These are phyloP conservation scores for Collybia mongolica DNA, from an alignment of 768 basidiomycete species.

Conservation along the genomic window DNA sequence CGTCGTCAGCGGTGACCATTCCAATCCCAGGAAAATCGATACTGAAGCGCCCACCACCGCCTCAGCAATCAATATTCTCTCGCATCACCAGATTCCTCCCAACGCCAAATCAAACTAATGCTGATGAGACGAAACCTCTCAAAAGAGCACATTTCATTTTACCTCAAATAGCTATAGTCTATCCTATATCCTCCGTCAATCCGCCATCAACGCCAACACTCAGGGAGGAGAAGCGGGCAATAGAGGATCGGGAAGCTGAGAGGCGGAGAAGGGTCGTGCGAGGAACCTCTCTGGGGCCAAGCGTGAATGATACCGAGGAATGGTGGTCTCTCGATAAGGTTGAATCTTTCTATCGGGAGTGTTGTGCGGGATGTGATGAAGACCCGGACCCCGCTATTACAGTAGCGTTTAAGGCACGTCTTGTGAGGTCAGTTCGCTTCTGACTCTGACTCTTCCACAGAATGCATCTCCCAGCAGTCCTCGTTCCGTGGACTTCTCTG, in stretches of 20 bases:
- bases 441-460: constrained; percentile 26
- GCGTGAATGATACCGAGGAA: constrained; percentile 40
- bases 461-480: constrained; percentile 55
- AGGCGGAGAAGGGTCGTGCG: constrained; percentile 63
- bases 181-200: constrained; percentile 83
- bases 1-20: constrained; percentile 80
- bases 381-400: constrained; percentile 61
- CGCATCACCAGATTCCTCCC: constrained; percentile 76
- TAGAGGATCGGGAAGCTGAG: constrained; percentile 74
- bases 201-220: constrained; percentile 80
- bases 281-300: constrained; percentile 42
- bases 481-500: constrained; percentile 76
- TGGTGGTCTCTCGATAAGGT: constrained; percentile 90
- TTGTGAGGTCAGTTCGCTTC: constrained; percentile 33
- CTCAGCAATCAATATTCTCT: constrained; percentile 68
- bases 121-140: constrained; percentile 58
- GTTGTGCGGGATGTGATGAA: constrained; percentile 78
- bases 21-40: constrained; percentile 80
- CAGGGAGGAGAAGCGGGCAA: constrained; percentile 79
- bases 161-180: constrained; percentile 81
- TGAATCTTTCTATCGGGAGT: constrained; percentile 84
- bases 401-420: constrained; percentile 54
- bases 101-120: constrained; percentile 39
- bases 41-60: constrained; percentile 71
- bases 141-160: constrained; percentile 92